These are phyloP conservation scores for Cladosporium oxysporum DNA, from an alignment of 2,329 filamentous ascomycete species.

Conservation along the genomic window DNA sequence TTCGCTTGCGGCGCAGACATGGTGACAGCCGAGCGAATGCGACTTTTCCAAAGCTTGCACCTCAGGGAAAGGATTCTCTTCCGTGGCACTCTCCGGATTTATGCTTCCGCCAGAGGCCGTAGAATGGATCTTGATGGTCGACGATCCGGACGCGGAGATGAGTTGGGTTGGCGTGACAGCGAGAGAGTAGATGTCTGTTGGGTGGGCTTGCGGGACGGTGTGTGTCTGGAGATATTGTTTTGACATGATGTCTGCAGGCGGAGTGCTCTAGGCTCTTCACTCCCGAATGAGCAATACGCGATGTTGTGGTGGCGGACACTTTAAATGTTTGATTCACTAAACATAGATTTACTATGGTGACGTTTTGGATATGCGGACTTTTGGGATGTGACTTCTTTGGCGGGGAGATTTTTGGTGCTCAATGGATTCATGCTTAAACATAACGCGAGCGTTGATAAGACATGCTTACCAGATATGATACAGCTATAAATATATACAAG, in stretches of 20 bases:
- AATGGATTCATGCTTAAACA: constrained; percentile 17
- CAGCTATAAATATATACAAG: constrained; percentile 15
- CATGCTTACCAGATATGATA: not conserved
- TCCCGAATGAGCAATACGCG: too few species aligned
- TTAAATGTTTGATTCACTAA: not conserved
- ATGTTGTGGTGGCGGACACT: not conserved
- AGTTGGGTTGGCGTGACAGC: constrained; percentile 50
- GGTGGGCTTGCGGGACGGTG: constrained; percentile 70
- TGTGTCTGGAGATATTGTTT: constrained; percentile 97
- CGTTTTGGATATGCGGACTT: constrained; percentile 18
- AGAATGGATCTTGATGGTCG: constrained; percentile 77
- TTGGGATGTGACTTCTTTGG: constrained; percentile 2
- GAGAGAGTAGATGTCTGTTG: constrained; percentile 40
- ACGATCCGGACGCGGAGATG: constrained; percentile 82
- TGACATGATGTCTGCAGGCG: constrained; percentile 55
- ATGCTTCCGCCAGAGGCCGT: constrained; percentile 55
- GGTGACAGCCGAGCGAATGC: constrained; percentile 89
- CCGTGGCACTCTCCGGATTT: constrained; percentile 50
- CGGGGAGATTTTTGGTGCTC: constrained; percentile 7
- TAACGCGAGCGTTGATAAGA: constrained; percentile 3
- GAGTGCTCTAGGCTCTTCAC: not conserved
- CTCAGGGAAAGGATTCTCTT: constrained; percentile 63
- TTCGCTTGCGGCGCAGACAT: constrained; percentile 70
- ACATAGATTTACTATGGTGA: constrained; percentile 16
- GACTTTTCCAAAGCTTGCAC: constrained; percentile 76